Conservation (phyloP, 2,329 filamentous ascomycete species). For the Fragosphaeria purpurea region DNA sequence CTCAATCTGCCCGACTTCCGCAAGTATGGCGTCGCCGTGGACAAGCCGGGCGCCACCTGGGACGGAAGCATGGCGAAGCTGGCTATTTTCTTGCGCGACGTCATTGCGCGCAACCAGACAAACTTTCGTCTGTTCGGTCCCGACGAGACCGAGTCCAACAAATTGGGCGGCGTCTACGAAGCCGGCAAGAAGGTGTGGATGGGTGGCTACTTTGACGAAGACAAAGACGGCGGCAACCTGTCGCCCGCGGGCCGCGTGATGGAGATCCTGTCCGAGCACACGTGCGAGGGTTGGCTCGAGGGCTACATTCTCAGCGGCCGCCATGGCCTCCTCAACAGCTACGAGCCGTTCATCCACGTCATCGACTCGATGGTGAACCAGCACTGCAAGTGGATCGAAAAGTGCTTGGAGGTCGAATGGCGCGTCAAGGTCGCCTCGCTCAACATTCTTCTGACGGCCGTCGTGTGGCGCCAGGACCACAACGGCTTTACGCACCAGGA, state of each 20-base stretch:
- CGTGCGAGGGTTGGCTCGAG: conserved; percentile 70
- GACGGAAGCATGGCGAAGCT: conserved; percentile 61
- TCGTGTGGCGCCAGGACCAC: conserved; percentile 75
- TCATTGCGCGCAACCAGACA: conserved; percentile 52
- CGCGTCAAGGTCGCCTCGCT: conserved; percentile 62
- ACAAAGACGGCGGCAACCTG: conserved; percentile 64
- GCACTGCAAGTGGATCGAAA: conserved; percentile 80
- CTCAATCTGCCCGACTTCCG: conserved; percentile 61
- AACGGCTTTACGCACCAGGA: conserved; percentile 71
- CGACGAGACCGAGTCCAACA: conserved; percentile 75
- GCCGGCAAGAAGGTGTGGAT: conserved; percentile 73
- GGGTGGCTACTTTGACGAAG: conserved; percentile 68
- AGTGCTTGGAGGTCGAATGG: conserved; percentile 72
- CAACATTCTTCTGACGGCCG: conserved; percentile 69
- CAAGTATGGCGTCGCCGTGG: conserved; percentile 53
- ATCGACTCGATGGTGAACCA: conserved; percentile 80
- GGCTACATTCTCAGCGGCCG: conserved; percentile 67
- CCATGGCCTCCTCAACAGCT: conserved; percentile 69
- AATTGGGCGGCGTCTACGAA: conserved; percentile 61
- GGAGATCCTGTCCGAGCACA: conserved; percentile 79
- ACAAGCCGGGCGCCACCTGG: conserved; percentile 46
- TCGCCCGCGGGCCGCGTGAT: conserved; percentile 61
- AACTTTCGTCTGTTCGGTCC: conserved; percentile 71
- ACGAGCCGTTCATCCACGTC: conserved; percentile 74
- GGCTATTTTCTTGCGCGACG: conserved; percentile 55